Percentiles rank a stretch among this genome's conserved stretches.
Evolutionary conservation across 768 basidiomycete species (phyloP).

Genomic region (Pleurotus tuoliensis): DNA sequence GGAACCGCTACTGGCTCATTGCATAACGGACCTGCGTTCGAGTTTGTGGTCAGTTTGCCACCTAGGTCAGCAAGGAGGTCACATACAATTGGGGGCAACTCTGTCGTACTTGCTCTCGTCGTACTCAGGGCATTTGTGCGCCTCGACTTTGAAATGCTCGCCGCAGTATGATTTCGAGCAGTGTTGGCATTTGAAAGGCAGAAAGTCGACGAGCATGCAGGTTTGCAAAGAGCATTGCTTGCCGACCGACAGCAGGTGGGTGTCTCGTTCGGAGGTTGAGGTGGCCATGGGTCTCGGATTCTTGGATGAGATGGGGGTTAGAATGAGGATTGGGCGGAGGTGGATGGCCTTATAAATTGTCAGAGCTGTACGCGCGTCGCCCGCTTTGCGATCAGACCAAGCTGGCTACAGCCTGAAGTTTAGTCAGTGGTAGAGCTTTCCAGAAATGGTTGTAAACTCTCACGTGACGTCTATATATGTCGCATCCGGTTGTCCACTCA

Average conservation of each 20-base stretch:
- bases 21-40: constrained; percentile 67
- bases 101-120: constrained; percentile 70
- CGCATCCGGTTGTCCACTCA: not conserved
- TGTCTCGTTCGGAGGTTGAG: constrained; percentile 33
- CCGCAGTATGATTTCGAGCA: constrained; percentile 69
- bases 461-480: not conserved
- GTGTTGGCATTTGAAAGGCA: constrained; percentile 85
- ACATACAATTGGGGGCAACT: constrained; percentile 71
- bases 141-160: constrained; percentile 70
- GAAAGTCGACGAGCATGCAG: constrained; percentile 76
- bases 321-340: not conserved
- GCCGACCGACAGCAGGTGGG: constrained; percentile 63
- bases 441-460: not conserved
- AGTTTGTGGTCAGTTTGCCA: not conserved
- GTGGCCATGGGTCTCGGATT: not conserved
- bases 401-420: not conserved
- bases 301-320: not conserved
- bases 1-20: constrained; percentile 69
- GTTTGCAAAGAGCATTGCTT: constrained; percentile 64
- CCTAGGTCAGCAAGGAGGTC: not conserved
- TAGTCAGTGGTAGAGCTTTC: not conserved
- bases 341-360: not conserved
- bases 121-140: constrained; percentile 66
- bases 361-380: constrained; percentile 1
- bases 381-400: not conserved